Percentiles rank a stretch among this genome's conserved stretches.
Conservation (phyloP, 495 filamentous ascomycete genomes). For the Tuber umbilicatum region DNA sequence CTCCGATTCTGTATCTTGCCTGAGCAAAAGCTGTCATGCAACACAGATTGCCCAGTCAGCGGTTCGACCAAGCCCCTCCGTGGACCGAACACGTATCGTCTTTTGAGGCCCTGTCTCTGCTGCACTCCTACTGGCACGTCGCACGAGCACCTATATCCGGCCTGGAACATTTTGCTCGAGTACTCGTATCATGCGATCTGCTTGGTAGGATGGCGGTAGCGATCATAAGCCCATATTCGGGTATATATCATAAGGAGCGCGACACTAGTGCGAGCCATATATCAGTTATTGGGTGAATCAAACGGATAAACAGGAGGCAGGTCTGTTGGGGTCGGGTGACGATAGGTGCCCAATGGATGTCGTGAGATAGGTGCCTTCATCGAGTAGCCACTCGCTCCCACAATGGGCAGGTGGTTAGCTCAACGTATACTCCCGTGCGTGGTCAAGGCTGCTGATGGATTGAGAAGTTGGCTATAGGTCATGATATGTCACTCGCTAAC, state of each 20-base stretch:
- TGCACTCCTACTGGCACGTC: background rate
- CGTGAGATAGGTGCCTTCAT: background rate
- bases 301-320: background rate
- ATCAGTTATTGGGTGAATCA: background rate
- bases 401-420: background rate
- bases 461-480: background rate
- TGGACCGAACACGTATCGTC: background rate
- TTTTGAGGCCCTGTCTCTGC: background rate
- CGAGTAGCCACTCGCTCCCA: background rate
- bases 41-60: background rate
- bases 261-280: background rate
- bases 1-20: background rate
- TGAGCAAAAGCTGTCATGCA: background rate
- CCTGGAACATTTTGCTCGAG: background rate
- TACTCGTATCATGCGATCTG: background rate
- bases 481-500: background rate
- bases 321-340: background rate
- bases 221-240: background rate
- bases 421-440: background rate
- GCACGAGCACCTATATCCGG: background rate
- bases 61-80: background rate
- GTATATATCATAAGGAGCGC: background rate
- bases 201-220: background rate
- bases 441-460: background rate
- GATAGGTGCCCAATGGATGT: background rate